Evolutionary conservation across 345 rosid species (phyloP), one percentile per base, ranked within the genome.

Genomic region (Rhizophora apiculata): DNA sequence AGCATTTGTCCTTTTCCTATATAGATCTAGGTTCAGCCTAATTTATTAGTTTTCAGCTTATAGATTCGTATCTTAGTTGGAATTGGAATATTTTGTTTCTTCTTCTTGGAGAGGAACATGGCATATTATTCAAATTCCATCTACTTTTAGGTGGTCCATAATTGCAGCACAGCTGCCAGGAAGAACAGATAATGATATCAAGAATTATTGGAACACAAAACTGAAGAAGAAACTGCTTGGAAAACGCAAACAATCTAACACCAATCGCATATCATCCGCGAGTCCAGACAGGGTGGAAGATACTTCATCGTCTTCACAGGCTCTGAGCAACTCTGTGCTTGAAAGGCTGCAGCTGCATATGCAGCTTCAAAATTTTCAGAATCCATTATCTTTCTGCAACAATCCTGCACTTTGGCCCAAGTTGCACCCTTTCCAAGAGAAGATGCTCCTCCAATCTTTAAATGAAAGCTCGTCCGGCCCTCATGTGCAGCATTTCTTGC

Each of bases 151-250:
- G 82, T 95, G 99, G 97, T 95, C 99, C 18, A 90, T 95, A 79
- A 95, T 95, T 80, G 99, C 99, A 52, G 99, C 99, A 4, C 99
- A 95, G 67, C 80, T 95, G 68, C 97, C 99, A 21, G 99, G 99
- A 73, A 86, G 99, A 72, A 95, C 99, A n/a, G 99, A 95, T 72
- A 92, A 95, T 69, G 99, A 95, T 72, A 88, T 95, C 21, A 95
- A 95, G 75, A 95, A 95, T 73, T 90, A 95, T 69, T 95, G 99
- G 99, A 95, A 95, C 86, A 92, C 97, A 34, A 88, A 89, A 71
- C 64, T 95, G 86, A 95, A 95, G 96, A 95, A 95, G 83, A 95
- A 92, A 65, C 84, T 95, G 19, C 87, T 95, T 0, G 99, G 97
- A 64, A 83, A 87, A 74, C 89, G 88, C 48, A 91, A 89, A 65